phyloP scores from a whole-genome alignment of 1,139 yeast genomes.

The Geotrichum fermentans region DNA sequence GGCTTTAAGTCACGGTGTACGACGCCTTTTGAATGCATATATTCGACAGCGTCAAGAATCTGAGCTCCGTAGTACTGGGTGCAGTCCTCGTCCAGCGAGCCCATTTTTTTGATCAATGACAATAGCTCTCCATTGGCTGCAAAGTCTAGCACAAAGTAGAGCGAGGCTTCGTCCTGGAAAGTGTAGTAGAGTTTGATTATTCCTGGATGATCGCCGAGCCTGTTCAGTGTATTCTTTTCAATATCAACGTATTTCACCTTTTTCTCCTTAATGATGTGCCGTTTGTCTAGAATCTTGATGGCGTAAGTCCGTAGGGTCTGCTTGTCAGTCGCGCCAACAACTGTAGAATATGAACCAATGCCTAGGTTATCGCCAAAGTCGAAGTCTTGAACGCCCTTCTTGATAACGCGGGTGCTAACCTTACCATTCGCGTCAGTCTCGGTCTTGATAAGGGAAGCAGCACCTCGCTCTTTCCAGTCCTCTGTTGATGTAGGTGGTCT shows the following conservation, averaged over 20 bases:
- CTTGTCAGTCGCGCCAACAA: constrained; percentile 76
- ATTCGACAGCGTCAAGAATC: constrained; percentile 78
- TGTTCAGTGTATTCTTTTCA: constrained; percentile 85
- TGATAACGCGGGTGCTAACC: constrained; percentile 42
- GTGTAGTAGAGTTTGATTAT: constrained; percentile 85
- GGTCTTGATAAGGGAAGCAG: constrained; percentile 48
- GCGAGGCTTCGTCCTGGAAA: constrained; percentile 82
- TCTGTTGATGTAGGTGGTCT: constrained; percentile 7
- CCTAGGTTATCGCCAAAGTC: constrained; percentile 83
- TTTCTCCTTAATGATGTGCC: constrained; percentile 90
- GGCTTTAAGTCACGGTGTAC: constrained; percentile 95
- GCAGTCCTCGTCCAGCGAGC: constrained; percentile 72
- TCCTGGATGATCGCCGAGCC: constrained; percentile 82
- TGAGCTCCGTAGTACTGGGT: constrained; percentile 72
- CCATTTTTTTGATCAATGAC: constrained; percentile 65
- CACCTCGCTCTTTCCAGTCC: constrained; percentile 44
- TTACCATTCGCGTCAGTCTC: constrained; percentile 47
- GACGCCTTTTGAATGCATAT: constrained; percentile 77
- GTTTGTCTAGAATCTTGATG: constrained; percentile 82
- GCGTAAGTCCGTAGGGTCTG: constrained; percentile 76
- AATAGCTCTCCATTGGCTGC: constrained; percentile 92
- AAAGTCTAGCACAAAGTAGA: constrained; percentile 87
- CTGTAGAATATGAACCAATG: constrained; percentile 95
- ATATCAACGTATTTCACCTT: constrained; percentile 94
- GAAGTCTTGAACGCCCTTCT: constrained; percentile 69